Evolutionary conservation across 805 yeast species (phyloP).

Genomic region (Teunomyces atbi): DNA sequence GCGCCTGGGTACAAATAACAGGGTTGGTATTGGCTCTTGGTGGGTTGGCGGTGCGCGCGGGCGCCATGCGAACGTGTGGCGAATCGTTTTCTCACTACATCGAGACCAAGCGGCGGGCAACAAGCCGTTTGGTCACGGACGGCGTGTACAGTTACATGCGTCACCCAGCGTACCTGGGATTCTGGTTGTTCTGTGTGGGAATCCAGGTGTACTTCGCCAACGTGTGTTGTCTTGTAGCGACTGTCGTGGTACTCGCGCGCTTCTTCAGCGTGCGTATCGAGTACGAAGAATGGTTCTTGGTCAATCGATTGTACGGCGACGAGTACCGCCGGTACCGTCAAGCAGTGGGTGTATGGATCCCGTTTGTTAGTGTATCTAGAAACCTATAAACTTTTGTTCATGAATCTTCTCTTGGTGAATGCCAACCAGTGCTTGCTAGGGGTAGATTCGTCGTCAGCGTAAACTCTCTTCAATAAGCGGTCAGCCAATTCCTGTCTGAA

Average conservation of each 20-base stretch:
- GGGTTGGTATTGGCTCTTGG: conserved; percentile 16
- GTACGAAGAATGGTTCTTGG: conserved; percentile 35
- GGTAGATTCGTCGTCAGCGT: conserved; percentile 49
- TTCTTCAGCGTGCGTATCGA: conserved; percentile 32
- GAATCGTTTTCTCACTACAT: conserved; percentile 35
- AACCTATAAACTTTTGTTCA: conserved; percentile 79
- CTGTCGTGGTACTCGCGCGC: conserved; percentile 16
- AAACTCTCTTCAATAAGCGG: conserved; percentile 73
- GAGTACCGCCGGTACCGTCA: conserved; percentile 25
- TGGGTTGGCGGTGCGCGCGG: conserved; percentile 27
- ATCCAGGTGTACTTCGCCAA: conserved; percentile 28
- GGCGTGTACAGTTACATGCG: conserved; percentile 32
- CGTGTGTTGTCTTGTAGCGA: conserved; percentile 14
- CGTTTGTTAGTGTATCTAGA: conserved; percentile 10
- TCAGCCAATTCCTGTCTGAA: conserved; percentile 91
- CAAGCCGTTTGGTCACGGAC: conserved; percentile 23
- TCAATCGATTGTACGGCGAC: conserved; percentile 24
- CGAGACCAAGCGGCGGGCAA: conserved; percentile 12
- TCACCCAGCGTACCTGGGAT: conserved; percentile 43
- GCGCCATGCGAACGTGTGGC: conserved; percentile 35
- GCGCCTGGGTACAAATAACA: conserved; percentile 1
- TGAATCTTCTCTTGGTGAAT: conserved; percentile 89
- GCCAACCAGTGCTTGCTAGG: conserved; percentile 97
- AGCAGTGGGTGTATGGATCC: conserved; percentile 27
- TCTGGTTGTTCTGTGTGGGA: conserved; percentile 33